These are phyloP conservation scores for Flaveria sonorensis DNA, from an alignment of 129 eudicot species.

Conservation along the genomic window DNA sequence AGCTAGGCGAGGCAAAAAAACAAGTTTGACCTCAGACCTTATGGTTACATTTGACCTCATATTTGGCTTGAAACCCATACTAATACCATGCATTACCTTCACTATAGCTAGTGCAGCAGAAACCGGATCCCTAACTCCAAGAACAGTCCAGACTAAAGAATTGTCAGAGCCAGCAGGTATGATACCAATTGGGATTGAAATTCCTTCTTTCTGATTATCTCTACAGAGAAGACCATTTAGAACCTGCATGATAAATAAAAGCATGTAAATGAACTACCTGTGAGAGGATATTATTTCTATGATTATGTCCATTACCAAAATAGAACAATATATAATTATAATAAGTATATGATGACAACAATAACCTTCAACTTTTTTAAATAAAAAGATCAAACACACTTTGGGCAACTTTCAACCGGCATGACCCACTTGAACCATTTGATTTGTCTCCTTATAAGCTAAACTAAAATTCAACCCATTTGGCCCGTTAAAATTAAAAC, in stretches of 20 bases:
- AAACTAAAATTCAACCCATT: neutral
- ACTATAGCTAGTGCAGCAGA: slow-evolving; percentile 96
- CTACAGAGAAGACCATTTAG: slow-evolving; percentile 89
- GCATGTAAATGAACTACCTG: slow-evolving; percentile 1
- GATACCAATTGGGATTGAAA: slow-evolving; percentile 91
- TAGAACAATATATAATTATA: neutral
- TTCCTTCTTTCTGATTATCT: slow-evolving; percentile 92
- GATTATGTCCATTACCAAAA: neutral
- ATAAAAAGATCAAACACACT: neutral
- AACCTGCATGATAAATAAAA: slow-evolving; percentile 55
- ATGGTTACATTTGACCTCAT: neutral
- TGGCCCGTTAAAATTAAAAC: neutral
- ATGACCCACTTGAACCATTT: slow-evolving; percentile 1
- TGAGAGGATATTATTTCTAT: slow-evolving; percentile 16
- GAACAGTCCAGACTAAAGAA: slow-evolving; percentile 98
- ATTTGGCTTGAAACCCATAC: slow-evolving; percentile 17
- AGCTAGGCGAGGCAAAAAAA: neutral
- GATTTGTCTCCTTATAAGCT: neutral
- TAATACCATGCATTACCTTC: slow-evolving; percentile 55
- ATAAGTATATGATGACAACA: neutral
- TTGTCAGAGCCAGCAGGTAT: slow-evolving; percentile 99
- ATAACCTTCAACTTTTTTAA: neutral
- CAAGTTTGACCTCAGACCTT: slow-evolving; percentile 4
- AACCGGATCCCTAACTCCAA: slow-evolving; percentile 89
- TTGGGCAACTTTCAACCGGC: neutral